A percentile compares a stretch with the other conserved stretches of the same genome.
Evolutionary conservation across 768 basidiomycete species (phyloP).

Genomic region (Psilocybe cubensis): DNA sequence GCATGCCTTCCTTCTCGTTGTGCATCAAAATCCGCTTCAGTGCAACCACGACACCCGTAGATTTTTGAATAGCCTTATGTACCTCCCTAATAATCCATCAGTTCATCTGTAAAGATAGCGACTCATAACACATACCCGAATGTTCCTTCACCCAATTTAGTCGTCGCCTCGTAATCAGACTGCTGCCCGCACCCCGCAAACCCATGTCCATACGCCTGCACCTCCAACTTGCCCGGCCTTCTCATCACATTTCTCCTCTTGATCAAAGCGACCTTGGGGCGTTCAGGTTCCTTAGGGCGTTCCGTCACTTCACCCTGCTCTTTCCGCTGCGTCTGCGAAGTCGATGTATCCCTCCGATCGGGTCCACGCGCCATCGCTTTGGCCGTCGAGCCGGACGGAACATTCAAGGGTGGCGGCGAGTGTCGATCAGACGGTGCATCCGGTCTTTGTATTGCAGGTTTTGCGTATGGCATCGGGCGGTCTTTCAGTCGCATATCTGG

Average conservation of each 20-base stretch:
- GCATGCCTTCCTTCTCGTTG: slow-evolving; percentile 96
- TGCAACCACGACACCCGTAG: slow-evolving; percentile 70
- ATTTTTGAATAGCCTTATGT: slow-evolving; percentile 79
- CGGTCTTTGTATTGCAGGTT: slow-evolving; percentile 50
- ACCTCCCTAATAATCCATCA: slow-evolving; percentile 65
- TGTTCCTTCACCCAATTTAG: slow-evolving; percentile 95
- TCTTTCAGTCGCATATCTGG: slow-evolving; percentile 33
- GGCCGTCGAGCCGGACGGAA: slow-evolving; percentile 19
- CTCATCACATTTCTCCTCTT: slow-evolving; percentile 47
- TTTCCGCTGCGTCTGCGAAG: not conserved
- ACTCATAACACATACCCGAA: slow-evolving; percentile 72
- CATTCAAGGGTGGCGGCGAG: slow-evolving; percentile 38
- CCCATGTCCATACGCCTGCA: slow-evolving; percentile 63
- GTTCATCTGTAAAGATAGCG: slow-evolving; percentile 3
- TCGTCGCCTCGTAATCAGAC: slow-evolving; percentile 77
- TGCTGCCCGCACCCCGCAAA: slow-evolving; percentile 76
- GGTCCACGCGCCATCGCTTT: slow-evolving; percentile 21
- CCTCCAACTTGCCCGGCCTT: slow-evolving; percentile 66
- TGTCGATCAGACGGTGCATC: slow-evolving; percentile 47
- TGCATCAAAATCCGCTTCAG: slow-evolving; percentile 96
- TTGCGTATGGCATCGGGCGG: slow-evolving; percentile 38
- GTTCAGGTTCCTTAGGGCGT: slow-evolving; percentile 26
- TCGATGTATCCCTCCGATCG: slow-evolving; percentile 7
- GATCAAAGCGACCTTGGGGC: slow-evolving; percentile 22
- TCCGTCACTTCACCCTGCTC: slow-evolving; percentile 1